Conservation (phyloP, 2,329 filamentous ascomycete genomes). For the Epichloe festucae region DNA sequence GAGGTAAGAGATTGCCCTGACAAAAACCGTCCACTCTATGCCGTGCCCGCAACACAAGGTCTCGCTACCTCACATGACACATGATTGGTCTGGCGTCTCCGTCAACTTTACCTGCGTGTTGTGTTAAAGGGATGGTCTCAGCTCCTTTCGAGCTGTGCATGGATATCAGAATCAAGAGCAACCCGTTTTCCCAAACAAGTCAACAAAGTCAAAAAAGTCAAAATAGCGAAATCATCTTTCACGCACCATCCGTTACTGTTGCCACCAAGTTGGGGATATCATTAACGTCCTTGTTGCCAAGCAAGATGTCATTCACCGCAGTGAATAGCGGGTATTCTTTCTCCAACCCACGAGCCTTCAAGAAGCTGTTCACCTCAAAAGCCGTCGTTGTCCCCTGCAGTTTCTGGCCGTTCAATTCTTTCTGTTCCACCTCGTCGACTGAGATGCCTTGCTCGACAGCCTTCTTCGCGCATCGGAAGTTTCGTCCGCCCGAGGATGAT, state of each 20-base stretch:
- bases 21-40: background rate
- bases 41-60: background rate
- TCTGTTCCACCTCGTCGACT: constrained; percentile 77
- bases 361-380: constrained; percentile 78
- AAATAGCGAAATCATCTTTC: background rate
- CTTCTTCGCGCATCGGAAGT: constrained; percentile 88
- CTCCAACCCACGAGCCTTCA: constrained; percentile 66
- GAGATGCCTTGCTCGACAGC: constrained; percentile 65
- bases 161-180: background rate
- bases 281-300: constrained; percentile 62
- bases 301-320: constrained; percentile 68
- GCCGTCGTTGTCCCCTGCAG: constrained; percentile 90
- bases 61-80: background rate
- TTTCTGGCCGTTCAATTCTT: constrained; percentile 92
- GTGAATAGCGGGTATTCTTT: constrained; percentile 86
- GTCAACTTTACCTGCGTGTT: background rate
- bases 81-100: background rate
- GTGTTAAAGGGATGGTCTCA: background rate
- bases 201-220: too few relatives aligned
- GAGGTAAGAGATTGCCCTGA: background rate
- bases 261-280: constrained; percentile 63
- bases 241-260: constrained; percentile 8
- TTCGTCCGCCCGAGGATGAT: constrained; percentile 80
- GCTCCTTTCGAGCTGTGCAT: background rate
- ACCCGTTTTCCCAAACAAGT: background rate